Conservation (phyloP, 1,139 yeast species). For the Schizosaccharomyces versatilis region DNA sequence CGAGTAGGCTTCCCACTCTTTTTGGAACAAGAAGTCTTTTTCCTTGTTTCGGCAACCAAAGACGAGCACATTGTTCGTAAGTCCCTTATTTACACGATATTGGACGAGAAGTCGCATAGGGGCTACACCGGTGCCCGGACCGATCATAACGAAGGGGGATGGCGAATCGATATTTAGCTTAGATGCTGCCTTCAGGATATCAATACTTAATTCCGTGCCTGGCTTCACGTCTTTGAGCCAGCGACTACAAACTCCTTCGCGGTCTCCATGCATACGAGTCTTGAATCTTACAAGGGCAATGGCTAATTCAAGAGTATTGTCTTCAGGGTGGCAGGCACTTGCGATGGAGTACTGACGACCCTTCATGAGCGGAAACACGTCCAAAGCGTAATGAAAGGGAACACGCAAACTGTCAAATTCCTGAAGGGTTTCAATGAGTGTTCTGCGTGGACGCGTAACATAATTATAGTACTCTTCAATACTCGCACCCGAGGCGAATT, state of each 20-base stretch:
- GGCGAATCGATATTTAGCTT: conserved; percentile 11
- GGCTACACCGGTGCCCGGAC: conserved; percentile 97
- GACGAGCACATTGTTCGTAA: conserved; percentile 25
- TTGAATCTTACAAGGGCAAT: conserved; percentile 72
- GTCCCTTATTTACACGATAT: conserved; percentile 22
- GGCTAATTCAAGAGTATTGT: conserved; percentile 33
- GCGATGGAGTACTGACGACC: conserved; percentile 77
- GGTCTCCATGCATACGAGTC: conserved; percentile 51
- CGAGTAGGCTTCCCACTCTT: conserved; percentile 27
- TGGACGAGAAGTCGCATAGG: conserved; percentile 87
- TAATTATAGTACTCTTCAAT: conserved; percentile 65
- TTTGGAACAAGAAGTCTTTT: conserved; percentile 47
- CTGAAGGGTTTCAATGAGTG: conserved; percentile 56
- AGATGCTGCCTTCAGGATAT: conserved; percentile 27
- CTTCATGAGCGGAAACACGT: conserved; percentile 51
- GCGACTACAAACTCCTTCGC: conserved; percentile 67
- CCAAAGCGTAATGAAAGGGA: conserved; percentile 54
- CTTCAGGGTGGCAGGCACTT: conserved; percentile 19
- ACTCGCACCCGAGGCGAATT: conserved; percentile 42
- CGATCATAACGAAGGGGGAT: conserved; percentile 33
- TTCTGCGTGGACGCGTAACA: conserved; percentile 76
- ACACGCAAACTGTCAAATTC: conserved; percentile 58
- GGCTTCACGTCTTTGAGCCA: conserved; percentile 36
- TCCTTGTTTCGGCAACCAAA: conserved; percentile 51
- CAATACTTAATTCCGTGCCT: conserved; percentile 32